Evolutionary conservation across 768 basidiomycete genomes (phyloP).

Genomic region (Pisolithus albus): DNA sequence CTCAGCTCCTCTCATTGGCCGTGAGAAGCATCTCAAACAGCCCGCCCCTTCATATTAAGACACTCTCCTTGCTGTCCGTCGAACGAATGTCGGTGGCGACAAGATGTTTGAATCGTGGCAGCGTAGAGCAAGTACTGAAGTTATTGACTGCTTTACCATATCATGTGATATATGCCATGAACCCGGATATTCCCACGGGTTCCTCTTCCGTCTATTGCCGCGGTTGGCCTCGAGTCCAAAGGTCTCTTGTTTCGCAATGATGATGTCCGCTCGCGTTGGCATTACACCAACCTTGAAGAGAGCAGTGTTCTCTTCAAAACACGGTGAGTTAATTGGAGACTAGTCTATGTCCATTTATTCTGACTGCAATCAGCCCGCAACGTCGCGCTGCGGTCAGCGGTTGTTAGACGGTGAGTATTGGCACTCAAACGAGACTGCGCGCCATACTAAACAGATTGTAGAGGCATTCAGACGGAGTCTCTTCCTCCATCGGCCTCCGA

Average conservation of each 20-base stretch:
- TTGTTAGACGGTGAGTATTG: slow-evolving; percentile 37
- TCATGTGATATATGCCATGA: too few species aligned
- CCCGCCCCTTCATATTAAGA: too few species aligned
- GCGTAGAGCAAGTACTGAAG: too few species aligned
- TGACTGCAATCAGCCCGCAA: slow-evolving; percentile 33
- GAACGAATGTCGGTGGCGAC: too few species aligned
- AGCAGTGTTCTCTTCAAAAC: slow-evolving; percentile 33
- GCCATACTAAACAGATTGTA: slow-evolving; percentile 17
- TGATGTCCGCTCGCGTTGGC: slow-evolving; percentile 46
- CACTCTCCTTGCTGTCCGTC: too few species aligned
- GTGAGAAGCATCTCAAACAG: too few species aligned
- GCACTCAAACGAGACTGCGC: slow-evolving; percentile 1
- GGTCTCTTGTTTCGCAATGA: slow-evolving; percentile 13
- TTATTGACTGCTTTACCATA: too few species aligned
- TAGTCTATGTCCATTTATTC: not conserved
- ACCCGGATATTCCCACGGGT: too few species aligned
- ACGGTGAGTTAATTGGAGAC: slow-evolving; percentile 17
- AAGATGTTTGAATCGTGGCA: too few species aligned
- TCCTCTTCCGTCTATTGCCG: too few species aligned
- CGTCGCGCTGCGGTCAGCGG: slow-evolving; percentile 20
- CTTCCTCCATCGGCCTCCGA: slow-evolving; percentile 50
- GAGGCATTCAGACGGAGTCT: slow-evolving; percentile 59
- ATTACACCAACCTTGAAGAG: slow-evolving; percentile 51
- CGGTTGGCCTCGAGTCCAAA: too few species aligned
- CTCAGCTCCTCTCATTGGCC: too few species aligned